Base-by-base conservation (phyloP, 345 rosid genomes). In the Salix exigua region DNA sequence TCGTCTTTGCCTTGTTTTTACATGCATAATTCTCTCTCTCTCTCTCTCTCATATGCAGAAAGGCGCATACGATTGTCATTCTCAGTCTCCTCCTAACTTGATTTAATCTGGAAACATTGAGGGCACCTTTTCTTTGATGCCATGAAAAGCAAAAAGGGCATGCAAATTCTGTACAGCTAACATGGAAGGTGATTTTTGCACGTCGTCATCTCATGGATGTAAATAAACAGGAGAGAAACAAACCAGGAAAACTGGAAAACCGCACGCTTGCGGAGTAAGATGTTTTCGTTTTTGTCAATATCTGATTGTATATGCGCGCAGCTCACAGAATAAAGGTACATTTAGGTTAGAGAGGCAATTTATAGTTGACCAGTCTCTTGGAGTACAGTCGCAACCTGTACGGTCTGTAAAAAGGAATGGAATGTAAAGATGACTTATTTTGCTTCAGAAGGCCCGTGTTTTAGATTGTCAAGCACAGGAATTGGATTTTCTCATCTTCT, bases 41-140 rank as follows among this genome's bases (percentile, higher is more conserved):
- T 63, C n/a, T 0, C 44, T 46, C 53, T n/a, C 12, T 71, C 19
- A 30, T 40, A 61, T 86, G 83, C 97, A 96, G 99, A 93, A 83
- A 86, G 91, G 82, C 94, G 96, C 77, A 89, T 91, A 66, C 92
- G 97, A 71, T 82, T 89, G 61, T 79, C 92, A 73, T 76, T 93
- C 66, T 88, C 93, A 5, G 74, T 67, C 70, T 73, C 83, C 50
- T 61, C 86, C 28, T 72, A 79, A 78, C 70, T 65, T 28, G 48
- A n/a, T 65, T 62, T 31, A 23, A 68, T 46, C 69, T 17, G 58
- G 31, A 72, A 70, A 46, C 46, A 38, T 30, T 13, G 33, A 55
- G 61, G 81, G 71, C 23, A n/a, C 60, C 40, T 73, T 82, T 73
- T 78, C 66, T 58, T 60, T 65, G 73, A 71, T 17, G 50, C 73